Evolutionary conservation across 225 moss, liverwort and hornwort species (phyloP), one percentile per base, ranked within the genome.

Genomic region (Sphagnum tenellum): DNA sequence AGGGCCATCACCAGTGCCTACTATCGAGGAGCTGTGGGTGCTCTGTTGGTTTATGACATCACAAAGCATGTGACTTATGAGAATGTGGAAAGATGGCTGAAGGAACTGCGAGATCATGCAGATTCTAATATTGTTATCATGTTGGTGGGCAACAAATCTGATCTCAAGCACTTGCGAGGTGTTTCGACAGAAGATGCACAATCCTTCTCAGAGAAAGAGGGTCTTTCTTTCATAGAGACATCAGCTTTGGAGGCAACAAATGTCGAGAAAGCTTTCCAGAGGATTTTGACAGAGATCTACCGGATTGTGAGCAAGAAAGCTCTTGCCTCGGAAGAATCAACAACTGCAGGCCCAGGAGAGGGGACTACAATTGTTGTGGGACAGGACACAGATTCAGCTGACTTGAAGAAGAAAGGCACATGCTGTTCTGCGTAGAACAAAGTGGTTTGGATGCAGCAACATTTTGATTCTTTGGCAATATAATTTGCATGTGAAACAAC

Each of bases 231-330:
- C 69, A 54, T 84, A 48, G 83, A 84, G 56, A 84, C 83, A 2
- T 84, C 83, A 45, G 83, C 83, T 44, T 71, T 84, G 76, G 83
- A 84, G 64, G 53, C 83, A 9, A 77, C 83, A 61, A 84, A 84
- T 61, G 83, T 84, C 10, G 83, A 84, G 58, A 61, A 60, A 49
- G 83, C 83, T 59, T 84, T 84, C 66, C 75, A 74, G 69, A 84
- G 71, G 4, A 79, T 84, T 53, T 74, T 84, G 2, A 69, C 83
- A 5, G 83, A 84, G 71, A 79, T 84, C 50, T 77, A 84, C 77
- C 79, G 83, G 80, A 84, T 84, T 71, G 83, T 84, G 5, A 84
- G 83, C 69, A 84, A 77, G 54, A 84, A 84, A 74, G 79, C 79
- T 5, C 63, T 84, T 5, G 9, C 9, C 9, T 6, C 52, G 52